These are phyloP conservation scores for Serpula lacrymans DNA, from an alignment of 768 basidiomycete genomes.

Conservation along the genomic window DNA sequence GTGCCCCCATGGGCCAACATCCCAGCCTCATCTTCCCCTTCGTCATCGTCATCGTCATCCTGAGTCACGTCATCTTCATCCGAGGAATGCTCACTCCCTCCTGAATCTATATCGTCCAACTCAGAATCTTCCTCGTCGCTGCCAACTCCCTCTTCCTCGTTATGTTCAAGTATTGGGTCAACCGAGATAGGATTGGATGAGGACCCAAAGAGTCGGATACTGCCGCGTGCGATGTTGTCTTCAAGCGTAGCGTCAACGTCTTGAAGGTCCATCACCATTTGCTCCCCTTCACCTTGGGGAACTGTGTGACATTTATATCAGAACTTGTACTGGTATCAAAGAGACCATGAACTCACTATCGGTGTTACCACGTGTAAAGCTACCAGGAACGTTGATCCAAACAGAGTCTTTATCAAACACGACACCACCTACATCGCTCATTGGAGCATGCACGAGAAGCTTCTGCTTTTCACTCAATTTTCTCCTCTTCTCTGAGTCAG, in stretches of 20 bases:
- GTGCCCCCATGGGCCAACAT: conserved; percentile 3
- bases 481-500: conserved; percentile 85
- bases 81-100: conserved; percentile 18
- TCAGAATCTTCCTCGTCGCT: conserved; percentile 30
- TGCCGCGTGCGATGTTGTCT: conserved; percentile 74
- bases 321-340: neutral
- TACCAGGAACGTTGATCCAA: conserved; percentile 96
- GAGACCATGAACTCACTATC: conserved; percentile 41
- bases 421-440: conserved; percentile 97
- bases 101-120: conserved; percentile 29
- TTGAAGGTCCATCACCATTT: conserved; percentile 97
- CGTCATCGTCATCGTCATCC: conserved; percentile 22
- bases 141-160: conserved; percentile 17
- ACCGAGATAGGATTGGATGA: conserved; percentile 70
- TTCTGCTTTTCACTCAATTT: conserved; percentile 96
- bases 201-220: conserved; percentile 79
- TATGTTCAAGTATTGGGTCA: conserved; percentile 25
- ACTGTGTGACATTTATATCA: conserved; percentile 35
- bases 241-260: conserved; percentile 81
- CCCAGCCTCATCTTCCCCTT: conserved; percentile 23
- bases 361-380: conserved; percentile 75
- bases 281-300: conserved; percentile 88
- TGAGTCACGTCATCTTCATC: conserved; percentile 29
- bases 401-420: conserved; percentile 98
- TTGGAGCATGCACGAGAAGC: conserved; percentile 89